A percentile compares a stretch with the other conserved stretches of the same genome.
These are phyloP conservation scores for Emydomyces testavorans DNA, from an alignment of 2,329 filamentous ascomycete species.

Conservation along the genomic window DNA sequence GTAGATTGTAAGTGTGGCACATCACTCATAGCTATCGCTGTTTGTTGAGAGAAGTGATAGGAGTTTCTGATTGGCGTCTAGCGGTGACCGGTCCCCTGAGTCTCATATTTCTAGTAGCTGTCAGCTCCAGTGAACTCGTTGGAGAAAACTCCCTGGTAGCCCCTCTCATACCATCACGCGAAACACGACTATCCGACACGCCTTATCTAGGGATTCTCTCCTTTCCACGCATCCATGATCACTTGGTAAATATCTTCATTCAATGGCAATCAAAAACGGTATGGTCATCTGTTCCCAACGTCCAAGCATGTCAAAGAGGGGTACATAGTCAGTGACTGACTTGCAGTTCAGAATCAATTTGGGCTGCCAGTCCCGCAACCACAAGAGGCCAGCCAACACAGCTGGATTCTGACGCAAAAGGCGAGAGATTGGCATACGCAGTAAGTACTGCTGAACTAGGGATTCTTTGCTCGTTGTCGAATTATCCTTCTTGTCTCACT, in stretches of 20 bases:
- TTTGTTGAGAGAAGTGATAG: too few relatives aligned
- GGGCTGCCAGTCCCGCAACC: conserved; percentile 75
- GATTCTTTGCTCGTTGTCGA: background rate
- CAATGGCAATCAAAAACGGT: conserved; percentile 39
- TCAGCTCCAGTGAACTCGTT: too few relatives aligned
- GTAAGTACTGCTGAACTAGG: conserved; percentile 38
- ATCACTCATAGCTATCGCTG: too few relatives aligned
- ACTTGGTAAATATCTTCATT: background rate
- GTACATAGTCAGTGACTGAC: too few relatives aligned
- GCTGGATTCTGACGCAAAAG: conserved; percentile 76
- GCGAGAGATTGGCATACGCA: conserved; percentile 84
- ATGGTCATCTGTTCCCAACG: conserved; percentile 5
- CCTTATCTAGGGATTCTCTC: background rate
- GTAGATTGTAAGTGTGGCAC: too few relatives aligned
- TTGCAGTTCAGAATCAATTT: conserved; percentile 51
- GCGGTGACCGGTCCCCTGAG: too few relatives aligned
- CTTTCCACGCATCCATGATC: background rate
- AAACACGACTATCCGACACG: too few relatives aligned
- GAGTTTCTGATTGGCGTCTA: too few relatives aligned
- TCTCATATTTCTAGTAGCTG: too few relatives aligned
- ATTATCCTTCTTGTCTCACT: conserved; percentile 2
- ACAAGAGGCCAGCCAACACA: conserved; percentile 77
- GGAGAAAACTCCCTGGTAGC: too few relatives aligned
- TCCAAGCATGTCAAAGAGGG: background rate
- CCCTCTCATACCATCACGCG: too few relatives aligned